Conservation (phyloP, 106 monocot species). For the Agapanthus africanus region DNA sequence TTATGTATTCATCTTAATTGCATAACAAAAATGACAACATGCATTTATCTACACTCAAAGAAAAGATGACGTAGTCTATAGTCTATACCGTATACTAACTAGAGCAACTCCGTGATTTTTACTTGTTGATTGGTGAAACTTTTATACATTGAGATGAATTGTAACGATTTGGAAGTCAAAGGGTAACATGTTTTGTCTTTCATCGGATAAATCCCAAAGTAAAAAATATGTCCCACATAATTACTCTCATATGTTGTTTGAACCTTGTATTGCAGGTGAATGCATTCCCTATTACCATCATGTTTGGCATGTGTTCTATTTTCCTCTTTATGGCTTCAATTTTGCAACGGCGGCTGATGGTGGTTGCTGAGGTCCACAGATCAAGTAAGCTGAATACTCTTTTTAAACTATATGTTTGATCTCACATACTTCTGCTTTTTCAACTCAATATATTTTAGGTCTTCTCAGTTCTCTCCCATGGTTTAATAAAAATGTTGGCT, state of each 20-base stretch:
- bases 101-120: too few species aligned
- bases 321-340: conserved; percentile 95
- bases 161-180: background rate
- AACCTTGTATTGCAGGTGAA: conserved; percentile 58
- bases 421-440: too few species aligned
- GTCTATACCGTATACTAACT: too few species aligned
- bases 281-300: conserved; percentile 90
- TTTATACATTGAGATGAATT: background rate
- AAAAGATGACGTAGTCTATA: too few species aligned
- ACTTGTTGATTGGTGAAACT: too few species aligned
- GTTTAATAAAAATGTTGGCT: too few species aligned
- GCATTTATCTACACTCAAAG: too few species aligned
- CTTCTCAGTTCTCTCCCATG: too few species aligned
- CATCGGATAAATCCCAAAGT: background rate
- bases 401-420: too few species aligned
- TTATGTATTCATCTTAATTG: too few species aligned
- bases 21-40: too few species aligned
- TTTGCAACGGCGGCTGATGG: conserved; percentile 86
- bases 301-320: conserved; percentile 99
- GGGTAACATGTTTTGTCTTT: background rate
- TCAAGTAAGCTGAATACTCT: conserved; percentile 78
- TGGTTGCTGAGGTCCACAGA: conserved; percentile 62
- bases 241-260: background rate
- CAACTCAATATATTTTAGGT: too few species aligned
- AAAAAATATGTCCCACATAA: background rate